phyloP scores from a whole-genome alignment of 805 yeast species.

The Candida patagonica region DNA sequence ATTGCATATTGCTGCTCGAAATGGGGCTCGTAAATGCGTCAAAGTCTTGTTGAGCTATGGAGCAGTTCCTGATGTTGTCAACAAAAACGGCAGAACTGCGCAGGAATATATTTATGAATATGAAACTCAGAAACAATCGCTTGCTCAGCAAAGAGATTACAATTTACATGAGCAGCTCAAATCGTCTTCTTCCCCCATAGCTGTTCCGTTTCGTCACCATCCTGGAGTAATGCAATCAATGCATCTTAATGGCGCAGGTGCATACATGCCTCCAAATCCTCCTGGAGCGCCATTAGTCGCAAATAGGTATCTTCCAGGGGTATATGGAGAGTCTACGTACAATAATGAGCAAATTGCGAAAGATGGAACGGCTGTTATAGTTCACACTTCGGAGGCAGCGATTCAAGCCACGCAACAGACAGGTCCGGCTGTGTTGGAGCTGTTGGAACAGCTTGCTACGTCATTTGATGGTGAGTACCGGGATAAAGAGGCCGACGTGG shows the following conservation, averaged over 20 bases:
- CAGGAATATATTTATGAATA: conserved; percentile 29
- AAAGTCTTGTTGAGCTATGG: conserved; percentile 37
- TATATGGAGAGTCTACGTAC: background rate
- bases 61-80: conserved; percentile 37
- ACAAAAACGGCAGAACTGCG: conserved; percentile 33
- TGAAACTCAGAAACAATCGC: conserved; percentile 19
- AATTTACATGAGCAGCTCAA: conserved; percentile 9
- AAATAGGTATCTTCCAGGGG: background rate
- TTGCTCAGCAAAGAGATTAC: conserved; percentile 10
- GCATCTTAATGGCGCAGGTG: background rate
- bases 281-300: background rate
- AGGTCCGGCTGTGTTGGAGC: conserved; percentile 26
- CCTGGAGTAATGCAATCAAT: conserved; percentile 4
- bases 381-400: conserved; percentile 46
- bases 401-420: conserved; percentile 43
- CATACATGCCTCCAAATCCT: background rate
- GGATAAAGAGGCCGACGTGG: conserved; percentile 44
- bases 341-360: background rate
- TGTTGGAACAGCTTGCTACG: conserved; percentile 29
- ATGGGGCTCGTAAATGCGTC: conserved; percentile 39
- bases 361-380: conserved; percentile 4
- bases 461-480: conserved; percentile 49
- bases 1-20: conserved; percentile 62
- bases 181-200: conserved; percentile 20
- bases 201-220: conserved; percentile 5